phyloP scores from a whole-genome alignment of 2,329 filamentous ascomycete species.

The Drechslera avenae region DNA sequence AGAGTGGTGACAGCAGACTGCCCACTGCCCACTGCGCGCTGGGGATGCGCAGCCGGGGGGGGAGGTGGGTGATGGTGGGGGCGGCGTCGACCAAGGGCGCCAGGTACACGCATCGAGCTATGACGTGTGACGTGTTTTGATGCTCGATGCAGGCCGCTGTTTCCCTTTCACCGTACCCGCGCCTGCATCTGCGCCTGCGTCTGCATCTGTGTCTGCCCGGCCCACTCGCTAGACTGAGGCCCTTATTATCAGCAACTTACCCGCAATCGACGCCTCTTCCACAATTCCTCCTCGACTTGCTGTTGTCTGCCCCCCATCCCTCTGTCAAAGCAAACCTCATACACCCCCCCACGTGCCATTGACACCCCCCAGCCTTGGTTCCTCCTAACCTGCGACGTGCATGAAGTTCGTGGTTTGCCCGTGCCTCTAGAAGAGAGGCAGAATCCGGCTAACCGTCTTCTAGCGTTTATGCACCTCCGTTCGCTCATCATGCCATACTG shows the following conservation, averaged over 20 bases:
- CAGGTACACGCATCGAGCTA: constrained; percentile 10
- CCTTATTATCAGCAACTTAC: constrained; percentile 4
- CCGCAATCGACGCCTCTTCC: neutral
- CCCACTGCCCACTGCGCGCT: too few species aligned
- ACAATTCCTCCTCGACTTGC: neutral
- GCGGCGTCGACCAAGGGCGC: too few species aligned
- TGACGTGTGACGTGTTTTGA: constrained; percentile 16
- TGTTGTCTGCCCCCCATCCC: neutral
- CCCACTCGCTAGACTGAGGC: constrained; percentile 8
- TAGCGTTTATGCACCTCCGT: constrained; percentile 21
- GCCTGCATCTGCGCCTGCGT: neutral
- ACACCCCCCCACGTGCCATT: neutral
- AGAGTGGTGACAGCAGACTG: too few species aligned
- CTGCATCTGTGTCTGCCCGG: neutral
- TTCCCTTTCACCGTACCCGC: constrained; percentile 6
- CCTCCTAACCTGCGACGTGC: constrained; percentile 2
- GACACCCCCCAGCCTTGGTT: neutral
- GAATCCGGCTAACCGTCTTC: constrained; percentile 19
- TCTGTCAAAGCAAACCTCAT: constrained; percentile 1
- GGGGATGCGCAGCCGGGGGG: neutral
- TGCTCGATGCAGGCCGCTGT: constrained; percentile 6
- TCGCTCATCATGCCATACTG: constrained; percentile 28
- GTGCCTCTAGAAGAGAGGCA: constrained; percentile 8
- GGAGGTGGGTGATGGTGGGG: neutral
- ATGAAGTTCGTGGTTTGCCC: constrained; percentile 11